phyloP scores from a whole-genome alignment of 208 protist genomes.

The Porcisia deanei region DNA sequence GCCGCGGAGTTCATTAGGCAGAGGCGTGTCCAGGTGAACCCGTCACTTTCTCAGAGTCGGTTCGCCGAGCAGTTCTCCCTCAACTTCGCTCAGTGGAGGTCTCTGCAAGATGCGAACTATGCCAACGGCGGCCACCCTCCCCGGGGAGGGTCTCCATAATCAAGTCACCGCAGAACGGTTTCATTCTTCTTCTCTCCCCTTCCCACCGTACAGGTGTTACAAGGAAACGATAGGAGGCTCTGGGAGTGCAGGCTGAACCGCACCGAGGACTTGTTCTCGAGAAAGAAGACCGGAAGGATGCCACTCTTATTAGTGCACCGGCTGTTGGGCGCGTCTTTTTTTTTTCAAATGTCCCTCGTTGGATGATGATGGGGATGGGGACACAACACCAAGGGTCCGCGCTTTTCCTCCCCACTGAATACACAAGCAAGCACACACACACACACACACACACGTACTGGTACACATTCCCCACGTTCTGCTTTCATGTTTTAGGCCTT shows the following conservation, averaged over 20 bases:
- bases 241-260: too few species aligned
- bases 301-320: neutral
- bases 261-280: too few species aligned
- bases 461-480: neutral
- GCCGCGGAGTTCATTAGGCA: slow-evolving; percentile 45
- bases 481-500: neutral
- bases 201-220: too few species aligned
- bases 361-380: too few species aligned
- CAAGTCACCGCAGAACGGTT: neutral
- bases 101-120: slow-evolving; percentile 22
- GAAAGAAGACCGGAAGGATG: too few species aligned
- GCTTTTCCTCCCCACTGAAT: too few species aligned
- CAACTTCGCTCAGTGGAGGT: slow-evolving; percentile 43
- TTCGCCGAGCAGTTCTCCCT: slow-evolving; percentile 66
- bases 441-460: neutral
- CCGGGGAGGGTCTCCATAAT: neutral
- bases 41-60: slow-evolving; percentile 52
- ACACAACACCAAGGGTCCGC: too few species aligned
- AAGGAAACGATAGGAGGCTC: too few species aligned
- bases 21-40: slow-evolving; percentile 70
- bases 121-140: neutral
- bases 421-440: too few species aligned
- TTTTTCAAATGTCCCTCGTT: too few species aligned
- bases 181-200: too few species aligned
- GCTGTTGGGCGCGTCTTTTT: neutral